These are phyloP conservation scores for Annulohypoxylon stygium DNA, from an alignment of 495 filamentous ascomycete genomes.

Conservation along the genomic window DNA sequence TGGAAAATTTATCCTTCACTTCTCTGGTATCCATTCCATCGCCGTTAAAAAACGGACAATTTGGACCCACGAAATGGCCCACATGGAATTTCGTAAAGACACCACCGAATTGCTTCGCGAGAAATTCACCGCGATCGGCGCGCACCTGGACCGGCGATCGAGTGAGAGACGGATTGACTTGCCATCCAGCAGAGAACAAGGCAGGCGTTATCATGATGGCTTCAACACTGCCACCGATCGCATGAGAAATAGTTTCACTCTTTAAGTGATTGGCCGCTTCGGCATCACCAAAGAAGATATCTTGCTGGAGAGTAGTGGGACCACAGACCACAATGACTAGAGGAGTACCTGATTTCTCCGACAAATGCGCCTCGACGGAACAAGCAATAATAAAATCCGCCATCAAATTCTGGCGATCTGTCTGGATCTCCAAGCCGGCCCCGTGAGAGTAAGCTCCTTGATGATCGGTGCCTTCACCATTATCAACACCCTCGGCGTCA, in stretches of 20 bases:
- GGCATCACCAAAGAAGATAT: conserved; percentile 50
- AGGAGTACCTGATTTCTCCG: conserved; percentile 19
- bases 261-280: conserved; percentile 25
- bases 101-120: conserved; percentile 49
- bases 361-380: conserved; percentile 34
- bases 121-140: conserved; percentile 34
- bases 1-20: conserved; percentile 10
- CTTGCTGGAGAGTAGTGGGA: conserved; percentile 53
- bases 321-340: conserved; percentile 54
- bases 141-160: conserved; percentile 3
- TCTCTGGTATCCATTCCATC: conserved; percentile 10
- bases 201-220: conserved; percentile 43
- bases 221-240: conserved; percentile 42
- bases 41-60: conserved; percentile 34
- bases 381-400: conserved; percentile 37
- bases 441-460: conserved; percentile 23
- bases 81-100: conserved; percentile 35
- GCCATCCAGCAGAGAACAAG: conserved; percentile 50
- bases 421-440: conserved; percentile 44
- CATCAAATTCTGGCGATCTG: conserved; percentile 28
- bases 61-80: conserved; percentile 28
- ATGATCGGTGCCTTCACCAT: not conserved
- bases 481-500: not conserved
- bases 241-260: conserved; percentile 38
- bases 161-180: conserved; percentile 42